Base-by-base conservation (phyloP, 257 asterid genomes). In the Schizonepeta tenuifolia region DNA sequence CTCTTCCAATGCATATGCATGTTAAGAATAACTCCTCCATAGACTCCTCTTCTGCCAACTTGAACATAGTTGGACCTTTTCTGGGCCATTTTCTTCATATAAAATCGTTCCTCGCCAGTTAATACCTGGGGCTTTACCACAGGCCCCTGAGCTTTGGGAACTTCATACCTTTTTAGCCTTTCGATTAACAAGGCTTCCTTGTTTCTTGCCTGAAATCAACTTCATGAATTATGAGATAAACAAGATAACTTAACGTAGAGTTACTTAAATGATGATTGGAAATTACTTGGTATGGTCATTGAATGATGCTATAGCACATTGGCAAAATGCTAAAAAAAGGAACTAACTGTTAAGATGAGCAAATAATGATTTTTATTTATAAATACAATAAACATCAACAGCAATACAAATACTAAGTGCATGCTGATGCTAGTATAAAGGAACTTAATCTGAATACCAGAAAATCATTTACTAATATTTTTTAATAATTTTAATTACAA, bases 1-100 rank as follows among this genome's bases (percentile, higher is more conserved):
- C 85, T 94, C 88, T 94, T 94, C 97, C 98, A 94, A 56, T 94
- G 97, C 85, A 94, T 74, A 82, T 94, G 98, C 98, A 94, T 89
- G 72, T 94, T 94, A 65, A 94, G 97, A 75, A 94, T 91, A 22
- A 94, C 97, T 69, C 98, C 98, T 31, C 98, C 97, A 72, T 89
- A 94, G 46, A 94, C 71, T 59, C 98, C 98, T 83, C 97, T 82
- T 84, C 90, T 83, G 54, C 98, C 97, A 70, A 94, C 80, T n/a
- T 97, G 97, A n/a, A 86, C 96, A 77, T 91, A 89, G 82, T 91
- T 94, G 14, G 97, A 85, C 84, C 88, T 77, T 71, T 94, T 94
- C 77, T 94, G 97, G 17, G 96, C 96, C 98, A 91, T 91, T 73
- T 85, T 94, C 81, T 94, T 91, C 82, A 94, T 78, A 75, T 87